Evolutionary conservation across 164 flowering plant genomes (phyloP).

Genomic region (Umbilicus rupestris): DNA sequence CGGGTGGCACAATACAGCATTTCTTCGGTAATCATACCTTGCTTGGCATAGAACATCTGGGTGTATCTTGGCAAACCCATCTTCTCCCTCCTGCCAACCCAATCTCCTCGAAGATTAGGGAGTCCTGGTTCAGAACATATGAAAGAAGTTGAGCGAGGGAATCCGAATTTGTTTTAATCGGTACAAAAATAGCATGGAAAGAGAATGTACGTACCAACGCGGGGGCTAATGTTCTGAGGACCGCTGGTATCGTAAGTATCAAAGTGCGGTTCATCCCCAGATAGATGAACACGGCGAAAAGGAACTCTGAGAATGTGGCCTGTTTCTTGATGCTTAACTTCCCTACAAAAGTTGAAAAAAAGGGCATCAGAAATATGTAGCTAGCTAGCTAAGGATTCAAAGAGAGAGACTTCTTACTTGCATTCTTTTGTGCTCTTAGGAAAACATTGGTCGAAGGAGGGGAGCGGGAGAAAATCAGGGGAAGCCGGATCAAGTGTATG

Average conservation of each 20-base stretch:
- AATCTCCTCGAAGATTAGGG: conserved; percentile 74
- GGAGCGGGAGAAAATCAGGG: conserved; percentile 85
- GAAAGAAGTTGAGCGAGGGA: neutral
- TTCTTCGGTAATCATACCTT: conserved; percentile 94
- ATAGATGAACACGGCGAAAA: conserved; percentile 73
- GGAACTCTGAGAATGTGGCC: conserved; percentile 86
- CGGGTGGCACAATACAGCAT: conserved; percentile 92
- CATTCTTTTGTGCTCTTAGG: conserved; percentile 86
- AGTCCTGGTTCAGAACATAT: conserved; percentile 41
- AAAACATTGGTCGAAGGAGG: conserved; percentile 84
- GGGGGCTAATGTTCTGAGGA: conserved; percentile 78
- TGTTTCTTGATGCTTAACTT: conserved; percentile 77
- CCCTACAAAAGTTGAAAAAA: conserved; percentile 40
- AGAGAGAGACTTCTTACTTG: conserved; percentile 25
- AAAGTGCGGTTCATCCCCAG: conserved; percentile 73
- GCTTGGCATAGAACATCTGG: conserved; percentile 94
- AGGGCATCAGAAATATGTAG: neutral
- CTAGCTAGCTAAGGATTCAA: too few relatives aligned
- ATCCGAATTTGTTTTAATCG: too few relatives aligned
- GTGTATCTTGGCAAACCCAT: conserved; percentile 76
- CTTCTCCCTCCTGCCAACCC: conserved; percentile 78
- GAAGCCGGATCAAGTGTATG: conserved; percentile 79
- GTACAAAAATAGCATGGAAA: neutral
- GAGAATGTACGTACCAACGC: conserved; percentile 36
- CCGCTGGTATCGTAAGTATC: conserved; percentile 98